Conservation (phyloP, 2,329 filamentous ascomycete genomes). For the Aspergillus ochraceus region DNA sequence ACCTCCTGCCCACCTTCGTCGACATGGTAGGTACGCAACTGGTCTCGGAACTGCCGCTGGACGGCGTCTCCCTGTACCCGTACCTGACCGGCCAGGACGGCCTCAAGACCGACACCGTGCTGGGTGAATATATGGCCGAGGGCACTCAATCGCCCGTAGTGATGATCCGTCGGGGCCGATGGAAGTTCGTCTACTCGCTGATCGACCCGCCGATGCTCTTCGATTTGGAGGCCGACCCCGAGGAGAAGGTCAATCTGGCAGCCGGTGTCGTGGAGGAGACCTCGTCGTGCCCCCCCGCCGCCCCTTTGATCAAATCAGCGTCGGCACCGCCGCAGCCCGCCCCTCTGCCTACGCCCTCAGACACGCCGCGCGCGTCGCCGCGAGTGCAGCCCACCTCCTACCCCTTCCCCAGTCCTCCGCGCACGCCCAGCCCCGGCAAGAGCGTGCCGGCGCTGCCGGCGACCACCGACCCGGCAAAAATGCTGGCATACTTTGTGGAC, state of each 20-base stretch:
- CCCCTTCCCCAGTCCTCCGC: constrained; percentile 38
- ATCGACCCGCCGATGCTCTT: constrained; percentile 82
- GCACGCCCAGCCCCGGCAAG: constrained; percentile 41
- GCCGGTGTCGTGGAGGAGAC: constrained; percentile 29
- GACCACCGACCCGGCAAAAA: constrained; percentile 36
- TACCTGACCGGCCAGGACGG: constrained; percentile 63
- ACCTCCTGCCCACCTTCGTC: constrained; percentile 84
- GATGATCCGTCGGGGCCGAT: constrained; percentile 87
- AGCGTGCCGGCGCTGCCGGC: constrained; percentile 30
- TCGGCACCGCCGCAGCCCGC: constrained; percentile 17
- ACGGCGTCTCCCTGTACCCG: constrained; percentile 79
- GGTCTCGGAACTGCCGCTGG: constrained; percentile 73
- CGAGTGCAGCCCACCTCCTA: constrained; percentile 28
- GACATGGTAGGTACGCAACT: constrained; percentile 75
- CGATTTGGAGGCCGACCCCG: constrained; percentile 73
- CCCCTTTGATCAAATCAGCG: constrained; percentile 39
- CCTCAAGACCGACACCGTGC: constrained; percentile 73
- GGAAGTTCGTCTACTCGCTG: constrained; percentile 89
- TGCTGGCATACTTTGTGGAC: constrained; percentile 66
- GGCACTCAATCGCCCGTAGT: constrained; percentile 85
- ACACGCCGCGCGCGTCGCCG: constrained; percentile 32
- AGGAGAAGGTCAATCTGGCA: constrained; percentile 71
- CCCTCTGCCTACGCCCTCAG: constrained; percentile 32
- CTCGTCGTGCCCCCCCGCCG: constrained; percentile 38
- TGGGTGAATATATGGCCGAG: constrained; percentile 93